phyloP scores from a whole-genome alignment of 2,329 filamentous ascomycete species.

The Mycogone perniciosa region DNA sequence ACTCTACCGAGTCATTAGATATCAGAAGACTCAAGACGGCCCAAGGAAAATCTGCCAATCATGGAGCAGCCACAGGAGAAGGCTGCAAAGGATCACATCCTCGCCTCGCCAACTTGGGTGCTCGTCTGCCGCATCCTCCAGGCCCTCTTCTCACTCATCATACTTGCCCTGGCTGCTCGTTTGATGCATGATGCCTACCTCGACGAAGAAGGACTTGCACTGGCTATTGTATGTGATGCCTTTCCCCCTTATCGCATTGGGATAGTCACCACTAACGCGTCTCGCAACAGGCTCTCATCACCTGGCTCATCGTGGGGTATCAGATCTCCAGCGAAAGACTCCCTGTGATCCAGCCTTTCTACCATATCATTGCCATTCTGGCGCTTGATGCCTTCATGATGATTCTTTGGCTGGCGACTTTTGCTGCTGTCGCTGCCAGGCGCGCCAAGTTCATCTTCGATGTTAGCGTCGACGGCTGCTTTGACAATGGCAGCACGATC shows the following conservation, averaged over 20 bases:
- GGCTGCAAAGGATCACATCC: slow-evolving; percentile 22
- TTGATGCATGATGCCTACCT: slow-evolving; percentile 36
- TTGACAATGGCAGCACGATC: slow-evolving; percentile 33
- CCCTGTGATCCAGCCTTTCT: slow-evolving; percentile 26
- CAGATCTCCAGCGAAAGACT: slow-evolving; percentile 36
- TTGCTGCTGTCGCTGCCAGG: slow-evolving; percentile 33
- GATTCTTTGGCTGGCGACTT: slow-evolving; percentile 43
- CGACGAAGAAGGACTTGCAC: slow-evolving; percentile 33
- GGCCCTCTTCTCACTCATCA: slow-evolving; percentile 35
- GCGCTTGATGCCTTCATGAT: slow-evolving; percentile 38
- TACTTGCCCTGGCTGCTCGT: slow-evolving; percentile 36
- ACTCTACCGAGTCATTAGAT: not conserved
- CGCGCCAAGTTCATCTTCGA: slow-evolving; percentile 31
- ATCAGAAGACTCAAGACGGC: not conserved
- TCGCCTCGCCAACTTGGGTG: slow-evolving; percentile 39
- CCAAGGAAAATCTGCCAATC: not conserved
- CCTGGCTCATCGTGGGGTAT: slow-evolving; percentile 40
- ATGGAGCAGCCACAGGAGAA: slow-evolving; percentile 19
- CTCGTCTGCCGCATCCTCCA: slow-evolving; percentile 34
- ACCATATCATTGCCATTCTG: slow-evolving; percentile 41
- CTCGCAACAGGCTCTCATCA: slow-evolving; percentile 34
- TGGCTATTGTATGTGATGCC: slow-evolving; percentile 33
- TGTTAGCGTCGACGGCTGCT: slow-evolving; percentile 25
- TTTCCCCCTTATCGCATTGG: not conserved
- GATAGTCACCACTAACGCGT: slow-evolving; percentile 12